phyloP scores from a whole-genome alignment of 2,329 filamentous ascomycete genomes.

The Fusarium graminum region DNA sequence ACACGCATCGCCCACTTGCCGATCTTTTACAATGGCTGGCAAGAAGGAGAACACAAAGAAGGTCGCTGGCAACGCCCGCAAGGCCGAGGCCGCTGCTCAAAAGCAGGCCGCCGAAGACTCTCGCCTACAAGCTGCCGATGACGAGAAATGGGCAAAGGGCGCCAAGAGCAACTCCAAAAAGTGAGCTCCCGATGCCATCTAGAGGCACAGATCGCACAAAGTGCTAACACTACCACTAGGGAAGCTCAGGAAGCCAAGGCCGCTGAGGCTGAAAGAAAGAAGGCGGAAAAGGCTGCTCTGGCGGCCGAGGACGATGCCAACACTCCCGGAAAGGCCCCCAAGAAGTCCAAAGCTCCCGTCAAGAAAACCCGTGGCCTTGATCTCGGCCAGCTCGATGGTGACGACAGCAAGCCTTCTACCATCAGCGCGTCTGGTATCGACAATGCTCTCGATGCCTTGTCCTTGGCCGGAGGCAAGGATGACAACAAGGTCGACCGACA shows the following conservation, averaged over 20 bases:
- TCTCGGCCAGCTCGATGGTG: constrained; percentile 78
- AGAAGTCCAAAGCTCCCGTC: constrained; percentile 75
- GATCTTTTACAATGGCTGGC: constrained; percentile 68
- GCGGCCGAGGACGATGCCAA: constrained; percentile 84
- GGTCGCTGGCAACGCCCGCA: constrained; percentile 87
- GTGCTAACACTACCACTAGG: constrained; percentile 45
- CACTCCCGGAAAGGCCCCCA: constrained; percentile 70
- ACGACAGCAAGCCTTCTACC: constrained; percentile 65
- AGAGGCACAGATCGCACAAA: background rate
- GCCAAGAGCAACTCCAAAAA: constrained; percentile 89
- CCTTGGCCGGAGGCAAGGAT: constrained; percentile 68
- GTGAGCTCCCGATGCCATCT: constrained; percentile 64
- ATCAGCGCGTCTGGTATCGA: constrained; percentile 92
- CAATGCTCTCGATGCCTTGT: constrained; percentile 89
- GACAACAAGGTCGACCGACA: constrained; percentile 84
- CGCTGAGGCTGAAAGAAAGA: constrained; percentile 88
- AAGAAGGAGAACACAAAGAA: constrained; percentile 90
- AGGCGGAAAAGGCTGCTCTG: constrained; percentile 89
- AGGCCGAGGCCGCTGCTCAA: constrained; percentile 85
- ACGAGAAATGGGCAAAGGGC: constrained; percentile 85
- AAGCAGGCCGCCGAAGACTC: constrained; percentile 80
- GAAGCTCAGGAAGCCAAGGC: constrained; percentile 71
- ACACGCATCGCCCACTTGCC: constrained; percentile 27
- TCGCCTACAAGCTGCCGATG: constrained; percentile 76
- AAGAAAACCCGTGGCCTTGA: constrained; percentile 81